These are phyloP conservation scores for Acanthamoeba castellanii DNA, from an alignment of 208 protist species.

Conservation along the genomic window DNA sequence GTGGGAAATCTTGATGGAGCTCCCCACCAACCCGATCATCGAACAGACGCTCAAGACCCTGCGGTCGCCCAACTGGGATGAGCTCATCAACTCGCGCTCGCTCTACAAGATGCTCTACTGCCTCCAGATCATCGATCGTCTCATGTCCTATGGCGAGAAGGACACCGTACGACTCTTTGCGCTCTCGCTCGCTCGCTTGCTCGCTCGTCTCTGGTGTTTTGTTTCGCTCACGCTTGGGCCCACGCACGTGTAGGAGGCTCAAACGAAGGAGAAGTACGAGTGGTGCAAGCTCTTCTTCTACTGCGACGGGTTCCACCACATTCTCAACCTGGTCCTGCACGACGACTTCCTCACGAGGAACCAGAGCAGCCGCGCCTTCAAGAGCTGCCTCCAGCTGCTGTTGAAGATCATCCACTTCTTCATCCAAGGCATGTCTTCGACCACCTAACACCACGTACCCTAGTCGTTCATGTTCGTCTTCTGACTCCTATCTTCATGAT, in stretches of 20 bases:
- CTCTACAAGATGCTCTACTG: conserved; percentile 70
- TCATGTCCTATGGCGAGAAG: conserved; percentile 24
- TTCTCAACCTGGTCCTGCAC: conserved; percentile 24
- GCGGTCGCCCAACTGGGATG: conserved; percentile 29
- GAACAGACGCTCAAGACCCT: conserved; percentile 26
- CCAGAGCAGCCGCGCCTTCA: conserved; percentile 21
- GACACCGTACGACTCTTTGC: not conserved
- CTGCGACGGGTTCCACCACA: conserved; percentile 58
- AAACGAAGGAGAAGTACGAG: conserved; percentile 42
- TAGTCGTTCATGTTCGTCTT: not conserved
- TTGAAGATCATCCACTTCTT: conserved; percentile 62
- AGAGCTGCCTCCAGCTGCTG: conserved; percentile 27
- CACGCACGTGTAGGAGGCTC: not conserved
- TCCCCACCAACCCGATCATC: conserved; percentile 22
- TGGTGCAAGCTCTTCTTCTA: conserved; percentile 50
- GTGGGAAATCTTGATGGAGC: conserved; percentile 51
- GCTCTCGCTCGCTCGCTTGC: not conserved
- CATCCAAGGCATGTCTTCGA: conserved; percentile 34
- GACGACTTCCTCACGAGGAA: not conserved
- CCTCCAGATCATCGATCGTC: conserved; percentile 47
- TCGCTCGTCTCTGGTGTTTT: not conserved
- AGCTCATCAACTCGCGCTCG: conserved; percentile 17
- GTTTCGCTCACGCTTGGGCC: too few relatives aligned
- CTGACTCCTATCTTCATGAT: not conserved
- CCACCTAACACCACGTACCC: not conserved